These are phyloP conservation scores for Saccharomycopsis vini DNA, from an alignment of 805 yeast species.

Conservation along the genomic window DNA sequence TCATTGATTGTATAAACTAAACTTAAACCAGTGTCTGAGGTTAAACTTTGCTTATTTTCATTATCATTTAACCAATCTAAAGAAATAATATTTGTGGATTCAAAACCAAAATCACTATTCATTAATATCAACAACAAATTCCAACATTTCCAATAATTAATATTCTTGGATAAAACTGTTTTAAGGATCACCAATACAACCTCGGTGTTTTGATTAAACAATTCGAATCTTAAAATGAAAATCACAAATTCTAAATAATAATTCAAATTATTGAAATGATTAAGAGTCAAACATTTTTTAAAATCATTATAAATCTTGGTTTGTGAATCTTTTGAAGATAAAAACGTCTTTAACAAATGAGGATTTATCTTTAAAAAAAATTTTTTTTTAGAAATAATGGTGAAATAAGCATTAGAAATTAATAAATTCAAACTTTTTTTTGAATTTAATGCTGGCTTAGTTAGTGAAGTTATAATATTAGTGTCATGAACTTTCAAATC, in stretches of 20 bases:
- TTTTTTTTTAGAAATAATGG: conserved; percentile 6
- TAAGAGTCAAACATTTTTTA: conserved; percentile 12
- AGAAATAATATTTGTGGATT: no score
- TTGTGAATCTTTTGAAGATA: neutral
- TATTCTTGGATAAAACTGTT: conserved; percentile 8
- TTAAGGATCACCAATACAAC: conserved; percentile 8
- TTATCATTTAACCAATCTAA: no score
- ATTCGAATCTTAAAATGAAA: conserved; percentile 10
- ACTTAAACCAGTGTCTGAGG: conserved; percentile 5
- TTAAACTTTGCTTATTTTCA: neutral
- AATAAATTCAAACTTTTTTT: conserved; percentile 2
- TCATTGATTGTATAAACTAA: neutral
- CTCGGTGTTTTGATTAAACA: conserved; percentile 7
- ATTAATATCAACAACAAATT: conserved; percentile 15
- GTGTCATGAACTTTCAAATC: no score
- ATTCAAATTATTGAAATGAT: conserved; percentile 8
- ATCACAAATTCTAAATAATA: conserved; percentile 7
- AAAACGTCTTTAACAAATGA: conserved; percentile 3
- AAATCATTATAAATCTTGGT: neutral
- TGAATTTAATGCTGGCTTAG: no score
- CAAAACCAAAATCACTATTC: conserved; percentile 14
- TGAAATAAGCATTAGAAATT: conserved; percentile 11
- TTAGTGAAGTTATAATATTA: no score
- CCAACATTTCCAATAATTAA: conserved; percentile 15
- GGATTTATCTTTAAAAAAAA: conserved; percentile 9